Evolutionary conservation across 1,284 basidiomycete species (phyloP), one percentile per base, ranked within the genome.

Genomic region (Apiotrichum siamense): DNA sequence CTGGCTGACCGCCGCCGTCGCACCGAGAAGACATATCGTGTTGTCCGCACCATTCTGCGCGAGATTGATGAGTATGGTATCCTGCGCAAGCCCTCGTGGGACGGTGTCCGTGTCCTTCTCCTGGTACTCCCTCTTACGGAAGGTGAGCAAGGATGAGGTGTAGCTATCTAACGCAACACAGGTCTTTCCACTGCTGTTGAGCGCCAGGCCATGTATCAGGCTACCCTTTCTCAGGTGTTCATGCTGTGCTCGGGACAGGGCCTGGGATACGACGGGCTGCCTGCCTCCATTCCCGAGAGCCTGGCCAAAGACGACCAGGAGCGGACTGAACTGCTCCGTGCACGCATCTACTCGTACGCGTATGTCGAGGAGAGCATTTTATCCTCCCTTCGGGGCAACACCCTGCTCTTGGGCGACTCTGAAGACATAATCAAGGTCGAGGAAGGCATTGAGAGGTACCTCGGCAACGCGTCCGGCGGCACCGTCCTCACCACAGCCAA

Each of bases 261-360:
- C 0, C 66, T 80, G 24, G 74, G 77, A 3, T 72, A 71, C 48
- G 79, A 79, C 49, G 79, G 80, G 17, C 76, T 78, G 36, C 80
- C 80, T 9, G 58, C 63, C 9, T 53, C 47, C 39, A 80, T 83
- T 39, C 39, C 44, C 1, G 31, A 29, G 18, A n/a, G 15, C 13
- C 17, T 31, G 10, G 25, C 31, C 7, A 52, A 52, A 36, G 85
- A 87, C 54, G 77, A 78, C 9, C 72, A 45, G 6, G 60, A 63
- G 10, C 52, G 55, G 1, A 59, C 61, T 9, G 57, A 65, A 33
- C 26, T 64, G 11, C 77, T 86, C 24, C 81, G 86, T 21, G 81
- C 86, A 2, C 79, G 88, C 25, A 79, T 91, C 41, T 91, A 88
- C 65, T 92, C 87, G 87, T 91, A 75, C 46, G 82, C 85, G 3